A percentile compares a stretch with the other conserved stretches of the same genome.
These are phyloP conservation scores for Corynespora cassiicola DNA, from an alignment of 2,329 filamentous ascomycete genomes.

Conservation along the genomic window DNA sequence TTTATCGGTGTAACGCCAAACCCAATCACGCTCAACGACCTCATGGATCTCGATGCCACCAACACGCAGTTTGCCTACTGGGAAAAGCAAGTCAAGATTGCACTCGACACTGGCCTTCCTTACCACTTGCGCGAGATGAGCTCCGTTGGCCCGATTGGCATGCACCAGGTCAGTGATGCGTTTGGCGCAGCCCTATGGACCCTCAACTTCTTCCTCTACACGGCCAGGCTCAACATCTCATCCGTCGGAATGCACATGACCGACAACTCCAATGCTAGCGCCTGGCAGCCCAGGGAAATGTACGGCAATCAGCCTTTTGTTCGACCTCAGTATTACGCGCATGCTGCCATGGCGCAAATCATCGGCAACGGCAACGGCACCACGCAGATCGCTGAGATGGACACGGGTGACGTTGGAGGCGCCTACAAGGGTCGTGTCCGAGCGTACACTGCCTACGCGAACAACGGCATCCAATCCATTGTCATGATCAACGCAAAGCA, in stretches of 20 bases:
- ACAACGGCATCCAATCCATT: conserved; percentile 49
- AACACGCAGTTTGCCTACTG: conserved; percentile 57
- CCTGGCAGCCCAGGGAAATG: conserved; percentile 56
- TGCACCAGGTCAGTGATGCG: conserved; percentile 54
- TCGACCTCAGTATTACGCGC: conserved; percentile 58
- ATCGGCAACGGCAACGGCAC: conserved; percentile 56
- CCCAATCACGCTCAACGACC: conserved; percentile 51
- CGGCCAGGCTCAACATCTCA: conserved; percentile 54
- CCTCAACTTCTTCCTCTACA: conserved; percentile 60
- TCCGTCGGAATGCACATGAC: conserved; percentile 63
- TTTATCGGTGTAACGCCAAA: conserved; percentile 55
- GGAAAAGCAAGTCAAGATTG: conserved; percentile 52
- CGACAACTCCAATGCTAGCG: conserved; percentile 58
- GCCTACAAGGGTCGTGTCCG: conserved; percentile 51
- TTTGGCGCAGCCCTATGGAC: conserved; percentile 60
- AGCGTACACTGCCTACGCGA: conserved; percentile 55
- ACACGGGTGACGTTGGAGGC: conserved; percentile 34
- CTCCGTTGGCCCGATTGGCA: conserved; percentile 57
- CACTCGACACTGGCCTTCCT: conserved; percentile 49
- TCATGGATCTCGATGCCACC: conserved; percentile 55
- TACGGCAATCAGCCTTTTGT: conserved; percentile 52
- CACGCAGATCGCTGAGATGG: conserved; percentile 50
- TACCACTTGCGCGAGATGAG: conserved; percentile 61
- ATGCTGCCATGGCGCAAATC: conserved; percentile 58
- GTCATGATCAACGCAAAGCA: conserved; percentile 55